phyloP scores from a whole-genome alignment of 179 eudicot species.

The Dionaea muscipula region DNA sequence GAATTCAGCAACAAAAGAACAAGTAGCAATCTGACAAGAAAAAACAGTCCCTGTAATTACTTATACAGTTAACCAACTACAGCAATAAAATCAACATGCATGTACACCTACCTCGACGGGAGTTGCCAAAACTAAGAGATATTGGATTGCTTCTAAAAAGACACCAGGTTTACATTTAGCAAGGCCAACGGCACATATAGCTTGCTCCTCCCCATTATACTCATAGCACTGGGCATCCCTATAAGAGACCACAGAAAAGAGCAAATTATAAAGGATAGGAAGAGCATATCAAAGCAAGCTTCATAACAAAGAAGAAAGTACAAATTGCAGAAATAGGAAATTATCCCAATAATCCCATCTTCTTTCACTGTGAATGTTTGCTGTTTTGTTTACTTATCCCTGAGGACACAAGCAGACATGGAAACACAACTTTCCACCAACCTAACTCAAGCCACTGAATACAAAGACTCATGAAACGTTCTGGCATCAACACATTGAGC shows the following conservation, averaged over 20 bases:
- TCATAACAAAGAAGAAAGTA: conserved; percentile 1
- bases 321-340: not conserved
- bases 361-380: too few species aligned
- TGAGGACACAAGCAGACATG: too few species aligned
- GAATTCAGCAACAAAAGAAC: too few species aligned
- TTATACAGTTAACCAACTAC: not conserved
- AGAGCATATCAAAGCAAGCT: conserved; percentile 9
- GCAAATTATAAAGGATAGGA: conserved; percentile 6
- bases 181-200: conserved; percentile 94
- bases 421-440: too few species aligned
- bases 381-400: too few species aligned
- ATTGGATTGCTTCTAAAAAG: conserved; percentile 86
- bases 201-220: conserved; percentile 92
- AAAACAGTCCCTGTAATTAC: not conserved
- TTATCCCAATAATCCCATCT: too few species aligned
- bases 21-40: too few species aligned
- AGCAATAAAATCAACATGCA: not conserved
- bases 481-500: too few species aligned
- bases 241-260: conserved; percentile 9
- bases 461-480: too few species aligned
- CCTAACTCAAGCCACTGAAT: too few species aligned
- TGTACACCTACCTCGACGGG: conserved; percentile 74
- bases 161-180: conserved; percentile 79
- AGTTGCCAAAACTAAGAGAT: conserved; percentile 81
- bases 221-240: conserved; percentile 99